A percentile compares a stretch with the other conserved stretches of the same genome.
These are phyloP conservation scores for Chytriomyces sp. DNA, from an alignment of 192 early-diverging fungal genomes.

Conservation along the genomic window DNA sequence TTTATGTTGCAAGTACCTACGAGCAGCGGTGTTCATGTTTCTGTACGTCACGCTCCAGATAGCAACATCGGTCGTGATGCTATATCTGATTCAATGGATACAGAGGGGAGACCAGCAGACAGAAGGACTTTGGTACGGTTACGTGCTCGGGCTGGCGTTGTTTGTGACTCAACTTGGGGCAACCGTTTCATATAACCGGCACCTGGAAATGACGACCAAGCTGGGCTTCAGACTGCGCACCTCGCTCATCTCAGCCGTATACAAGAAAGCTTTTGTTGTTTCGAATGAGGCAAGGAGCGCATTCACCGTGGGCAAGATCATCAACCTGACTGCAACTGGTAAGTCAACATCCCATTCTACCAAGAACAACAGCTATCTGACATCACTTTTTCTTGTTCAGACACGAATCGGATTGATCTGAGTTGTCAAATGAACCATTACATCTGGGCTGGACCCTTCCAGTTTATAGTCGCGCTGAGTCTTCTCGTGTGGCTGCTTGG, in stretches of 20 bases:
- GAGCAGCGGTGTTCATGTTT: not conserved
- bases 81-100: constrained; percentile 16
- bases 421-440: constrained; percentile 27
- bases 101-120: not conserved
- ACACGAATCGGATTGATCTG: constrained; percentile 34
- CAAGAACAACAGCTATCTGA: not conserved
- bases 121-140: constrained; percentile 14
- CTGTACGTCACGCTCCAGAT: not conserved
- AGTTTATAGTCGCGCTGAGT: constrained; percentile 15
- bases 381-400: not conserved
- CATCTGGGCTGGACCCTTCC: constrained; percentile 34
- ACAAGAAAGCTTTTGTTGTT: constrained; percentile 60
- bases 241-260: constrained; percentile 45
- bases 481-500: constrained; percentile 34
- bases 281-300: constrained; percentile 57
- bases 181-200: constrained; percentile 14
- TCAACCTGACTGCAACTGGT: constrained; percentile 56
- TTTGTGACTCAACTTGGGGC: constrained; percentile 18
- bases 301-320: constrained; percentile 64
- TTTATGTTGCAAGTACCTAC: not conserved
- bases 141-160: not conserved
- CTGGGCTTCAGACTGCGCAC: constrained; percentile 22
- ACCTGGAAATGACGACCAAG: constrained; percentile 23
- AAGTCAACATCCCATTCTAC: not conserved
- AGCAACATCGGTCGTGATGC: constrained; percentile 12